Evolutionary conservation across 2,329 filamentous ascomycete species (phyloP).

Genomic region (Gaeumannomyces sp.): DNA sequence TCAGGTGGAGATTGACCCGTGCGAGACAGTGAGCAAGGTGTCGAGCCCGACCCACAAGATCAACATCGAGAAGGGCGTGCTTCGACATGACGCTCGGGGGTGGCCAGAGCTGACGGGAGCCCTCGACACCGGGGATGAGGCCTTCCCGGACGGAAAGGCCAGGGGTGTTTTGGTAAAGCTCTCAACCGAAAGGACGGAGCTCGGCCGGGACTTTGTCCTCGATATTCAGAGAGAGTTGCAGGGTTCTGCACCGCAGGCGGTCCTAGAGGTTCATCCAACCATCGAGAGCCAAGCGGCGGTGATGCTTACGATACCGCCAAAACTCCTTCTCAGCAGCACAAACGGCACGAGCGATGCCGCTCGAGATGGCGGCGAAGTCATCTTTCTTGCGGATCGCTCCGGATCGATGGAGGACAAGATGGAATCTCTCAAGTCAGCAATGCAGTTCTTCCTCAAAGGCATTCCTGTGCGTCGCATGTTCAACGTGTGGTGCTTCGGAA

Average conservation of each 20-base stretch:
- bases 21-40: conserved; percentile 12
- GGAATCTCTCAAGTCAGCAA: conserved; percentile 37
- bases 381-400: conserved; percentile 21
- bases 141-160: too few species aligned
- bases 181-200: neutral
- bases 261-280: neutral
- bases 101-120: neutral
- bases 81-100: neutral
- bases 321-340: neutral
- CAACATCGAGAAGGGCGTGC: conserved; percentile 12
- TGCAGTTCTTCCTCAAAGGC: conserved; percentile 52
- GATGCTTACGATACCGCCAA: neutral
- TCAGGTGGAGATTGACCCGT: neutral
- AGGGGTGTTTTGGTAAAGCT: neutral
- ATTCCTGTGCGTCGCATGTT: conserved; percentile 33
- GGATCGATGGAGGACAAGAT: conserved; percentile 41
- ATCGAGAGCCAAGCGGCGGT: neutral
- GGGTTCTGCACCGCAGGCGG: neutral
- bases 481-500: conserved; percentile 51
- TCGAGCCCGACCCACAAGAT: conserved; percentile 19
- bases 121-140: neutral
- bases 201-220: neutral
- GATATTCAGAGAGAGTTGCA: neutral
- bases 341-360: neutral
- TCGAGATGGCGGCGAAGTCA: conserved; percentile 15